Evolutionary conservation across 495 filamentous ascomycete species (phyloP).

Genomic region (Coniosporium apollinis): DNA sequence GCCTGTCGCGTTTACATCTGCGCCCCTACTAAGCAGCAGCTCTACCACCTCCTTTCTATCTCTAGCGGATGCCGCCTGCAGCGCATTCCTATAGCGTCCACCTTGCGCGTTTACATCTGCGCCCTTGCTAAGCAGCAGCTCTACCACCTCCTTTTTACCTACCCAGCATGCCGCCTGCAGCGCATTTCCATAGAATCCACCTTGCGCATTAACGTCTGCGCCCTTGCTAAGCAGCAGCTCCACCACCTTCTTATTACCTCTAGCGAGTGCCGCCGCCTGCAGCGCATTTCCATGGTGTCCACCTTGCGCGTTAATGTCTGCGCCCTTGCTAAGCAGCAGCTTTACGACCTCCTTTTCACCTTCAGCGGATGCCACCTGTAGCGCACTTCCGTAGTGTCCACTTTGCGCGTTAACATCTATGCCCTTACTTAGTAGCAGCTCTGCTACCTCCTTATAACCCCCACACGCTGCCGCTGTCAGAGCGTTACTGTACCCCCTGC

Average conservation of each 20-base stretch:
- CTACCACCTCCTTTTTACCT: conserved; percentile 2
- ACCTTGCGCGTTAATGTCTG: conserved; percentile 5
- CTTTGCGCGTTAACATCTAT: conserved; percentile 2
- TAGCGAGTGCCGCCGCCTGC: conserved; percentile 1
- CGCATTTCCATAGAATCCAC: conserved; percentile 5
- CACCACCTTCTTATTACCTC: conserved; percentile 2
- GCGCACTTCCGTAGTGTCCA: background rate
- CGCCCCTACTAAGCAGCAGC: conserved; percentile 3
- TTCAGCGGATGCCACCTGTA: conserved; percentile 2
- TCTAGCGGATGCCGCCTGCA: conserved; percentile 2
- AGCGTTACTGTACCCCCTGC: conserved; percentile 8
- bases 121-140: conserved; percentile 4
- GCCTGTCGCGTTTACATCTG: conserved; percentile 6
- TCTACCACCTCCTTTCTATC: conserved; percentile 2
- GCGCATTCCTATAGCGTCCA: conserved; percentile 2
- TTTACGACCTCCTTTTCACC: conserved; percentile 1
- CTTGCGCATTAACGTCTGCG: conserved; percentile 9
- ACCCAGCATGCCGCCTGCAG: conserved; percentile 4
- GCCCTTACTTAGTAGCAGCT: conserved; percentile 7
- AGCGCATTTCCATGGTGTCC: conserved; percentile 1
- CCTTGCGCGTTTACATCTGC: conserved; percentile 6
- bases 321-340: conserved; percentile 4
- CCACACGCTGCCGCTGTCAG: conserved; percentile 5
- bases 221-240: conserved; percentile 3
- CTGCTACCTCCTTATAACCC: conserved; percentile 3